Evolutionary conservation across 1,284 basidiomycete genomes (phyloP).

Genomic region (Austroboletus olivaceoglutinosus): DNA sequence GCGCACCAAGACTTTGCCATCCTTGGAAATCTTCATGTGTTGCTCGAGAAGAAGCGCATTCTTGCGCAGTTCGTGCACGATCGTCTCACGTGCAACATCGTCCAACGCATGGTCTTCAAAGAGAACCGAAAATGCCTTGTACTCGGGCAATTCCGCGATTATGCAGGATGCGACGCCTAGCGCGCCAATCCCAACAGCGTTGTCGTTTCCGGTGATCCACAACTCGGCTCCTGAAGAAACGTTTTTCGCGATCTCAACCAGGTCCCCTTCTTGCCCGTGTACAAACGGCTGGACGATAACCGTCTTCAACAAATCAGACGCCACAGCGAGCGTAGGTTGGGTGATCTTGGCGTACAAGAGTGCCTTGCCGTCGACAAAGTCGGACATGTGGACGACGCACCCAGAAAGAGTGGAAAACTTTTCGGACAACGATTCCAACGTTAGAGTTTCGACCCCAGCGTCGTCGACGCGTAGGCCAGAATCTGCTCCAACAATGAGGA

Average conservation of each 20-base stretch:
- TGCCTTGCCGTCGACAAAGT: constrained; percentile 11
- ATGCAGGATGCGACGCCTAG: constrained; percentile 30
- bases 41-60: constrained; percentile 28
- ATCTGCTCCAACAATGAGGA: too few species aligned
- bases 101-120: constrained; percentile 31
- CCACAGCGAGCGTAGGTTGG: constrained; percentile 11
- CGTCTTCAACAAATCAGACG: constrained; percentile 22
- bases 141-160: constrained; percentile 30
- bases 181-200: constrained; percentile 30
- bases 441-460: too few species aligned
- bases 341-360: constrained; percentile 17
- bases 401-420: constrained; percentile 12
- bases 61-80: constrained; percentile 26
- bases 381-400: constrained; percentile 10
- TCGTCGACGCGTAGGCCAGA: too few species aligned
- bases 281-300: constrained; percentile 27
- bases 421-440: too few species aligned
- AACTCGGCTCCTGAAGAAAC: constrained; percentile 26
- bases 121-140: constrained; percentile 26
- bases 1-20: constrained; percentile 23
- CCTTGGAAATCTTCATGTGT: constrained; percentile 28
- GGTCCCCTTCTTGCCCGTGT: too few species aligned
- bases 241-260: constrained; percentile 25
- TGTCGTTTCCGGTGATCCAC: constrained; percentile 31
- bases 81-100: constrained; percentile 21